Evolutionary conservation across 345 rosid genomes (phyloP).

Genomic region (Eucalyptus microcorys): DNA sequence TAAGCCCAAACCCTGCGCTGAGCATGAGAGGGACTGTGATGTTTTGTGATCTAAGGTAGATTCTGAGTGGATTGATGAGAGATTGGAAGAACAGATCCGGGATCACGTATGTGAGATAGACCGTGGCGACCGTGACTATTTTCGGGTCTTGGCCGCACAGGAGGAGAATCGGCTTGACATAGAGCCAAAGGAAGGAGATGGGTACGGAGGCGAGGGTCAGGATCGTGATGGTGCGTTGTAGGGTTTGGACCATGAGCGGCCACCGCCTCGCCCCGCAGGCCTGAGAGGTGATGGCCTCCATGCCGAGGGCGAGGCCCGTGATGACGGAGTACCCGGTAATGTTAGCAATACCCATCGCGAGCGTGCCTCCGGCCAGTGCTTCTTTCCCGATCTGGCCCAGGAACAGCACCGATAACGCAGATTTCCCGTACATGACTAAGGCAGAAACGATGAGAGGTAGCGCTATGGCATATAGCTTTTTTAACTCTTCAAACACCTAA

Average conservation of each 20-base stretch:
- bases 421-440: conserved; percentile 32
- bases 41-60: conserved; percentile 42
- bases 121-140: conserved; percentile 30
- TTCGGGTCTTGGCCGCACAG: conserved; percentile 29
- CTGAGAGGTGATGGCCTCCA: conserved; percentile 51
- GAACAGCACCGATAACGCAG: conserved; percentile 27
- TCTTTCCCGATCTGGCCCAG: conserved; percentile 48
- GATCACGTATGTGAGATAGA: conserved; percentile 20
- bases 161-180: conserved; percentile 23
- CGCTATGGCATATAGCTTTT: conserved; percentile 25
- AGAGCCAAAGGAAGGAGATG: conserved; percentile 36
- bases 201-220: conserved; percentile 30
- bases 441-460: conserved; percentile 44
- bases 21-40: conserved; percentile 35
- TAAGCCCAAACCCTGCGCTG: conserved; percentile 28
- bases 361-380: conserved; percentile 41
- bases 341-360: conserved; percentile 40
- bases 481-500: conserved; percentile 40
- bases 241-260: conserved; percentile 42
- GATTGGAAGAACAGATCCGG: conserved; percentile 43
- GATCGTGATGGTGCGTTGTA: conserved; percentile 33
- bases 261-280: conserved; percentile 46
- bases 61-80: conserved; percentile 29
- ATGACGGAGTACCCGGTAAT: conserved; percentile 40
- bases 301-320: conserved; percentile 45